Conservation (phyloP, 768 basidiomycete species). For the Phylloporus rhodoxanthus region DNA sequence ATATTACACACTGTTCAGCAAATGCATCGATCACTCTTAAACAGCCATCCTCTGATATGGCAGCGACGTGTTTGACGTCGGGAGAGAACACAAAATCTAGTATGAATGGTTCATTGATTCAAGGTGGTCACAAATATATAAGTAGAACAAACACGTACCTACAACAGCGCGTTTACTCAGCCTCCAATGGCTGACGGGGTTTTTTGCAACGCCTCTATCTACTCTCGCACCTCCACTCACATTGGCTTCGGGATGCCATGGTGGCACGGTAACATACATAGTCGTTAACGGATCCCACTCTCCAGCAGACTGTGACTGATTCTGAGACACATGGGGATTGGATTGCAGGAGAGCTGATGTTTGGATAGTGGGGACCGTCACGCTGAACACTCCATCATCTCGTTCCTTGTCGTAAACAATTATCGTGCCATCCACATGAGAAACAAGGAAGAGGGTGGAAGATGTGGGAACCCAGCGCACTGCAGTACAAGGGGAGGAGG, state of each 20-base stretch:
- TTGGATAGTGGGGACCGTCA: slow-evolving; percentile 44
- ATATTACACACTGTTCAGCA: slow-evolving; percentile 65
- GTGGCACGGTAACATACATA: slow-evolving; percentile 75
- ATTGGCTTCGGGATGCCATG: slow-evolving; percentile 67
- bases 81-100: slow-evolving; percentile 90
- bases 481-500: slow-evolving; percentile 79
- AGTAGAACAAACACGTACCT: slow-evolving; percentile 40
- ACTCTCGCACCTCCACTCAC: slow-evolving; percentile 30
- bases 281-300: slow-evolving; percentile 76
- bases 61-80: slow-evolving; percentile 85
- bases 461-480: slow-evolving; percentile 85
- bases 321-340: slow-evolving; percentile 23
- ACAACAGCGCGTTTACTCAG: slow-evolving; percentile 66
- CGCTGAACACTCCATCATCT: slow-evolving; percentile 73
- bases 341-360: slow-evolving; percentile 26
- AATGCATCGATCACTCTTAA: slow-evolving; percentile 84
- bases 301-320: slow-evolving; percentile 24
- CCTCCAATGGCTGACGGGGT: slow-evolving; percentile 89
- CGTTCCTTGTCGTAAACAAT: slow-evolving; percentile 88
- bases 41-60: slow-evolving; percentile 89
- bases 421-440: slow-evolving; percentile 85
- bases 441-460: slow-evolving; percentile 74
- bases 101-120: slow-evolving; percentile 5
- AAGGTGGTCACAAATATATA: background rate
- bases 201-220: slow-evolving; percentile 72